Conservation (phyloP, 768 basidiomycete species). For the Suillus clintonianus region DNA sequence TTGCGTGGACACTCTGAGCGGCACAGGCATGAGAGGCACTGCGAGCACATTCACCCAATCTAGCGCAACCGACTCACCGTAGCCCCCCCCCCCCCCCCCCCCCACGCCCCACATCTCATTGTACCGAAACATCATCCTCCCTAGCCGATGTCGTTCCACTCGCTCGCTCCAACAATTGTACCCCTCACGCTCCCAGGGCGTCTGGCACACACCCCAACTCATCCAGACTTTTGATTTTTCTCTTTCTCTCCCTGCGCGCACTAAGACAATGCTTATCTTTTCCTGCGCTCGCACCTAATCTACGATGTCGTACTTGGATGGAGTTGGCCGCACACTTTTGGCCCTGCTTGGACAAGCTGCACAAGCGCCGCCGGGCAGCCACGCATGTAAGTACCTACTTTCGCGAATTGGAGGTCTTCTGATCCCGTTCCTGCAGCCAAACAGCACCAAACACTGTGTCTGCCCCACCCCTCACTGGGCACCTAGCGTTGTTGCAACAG, state of each 20-base stretch:
- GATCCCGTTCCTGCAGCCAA: constrained; percentile 48
- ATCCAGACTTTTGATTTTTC: constrained; percentile 51
- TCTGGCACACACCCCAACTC: constrained; percentile 65
- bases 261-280: constrained; percentile 56
- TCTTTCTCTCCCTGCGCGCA: constrained; percentile 57
- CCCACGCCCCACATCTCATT: no score
- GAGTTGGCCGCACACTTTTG: constrained; percentile 64
- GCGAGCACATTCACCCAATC: no score
- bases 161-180: constrained; percentile 47
- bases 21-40: no score
- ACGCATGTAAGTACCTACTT: constrained; percentile 39
- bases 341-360: constrained; percentile 72
- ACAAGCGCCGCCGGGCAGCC: constrained; percentile 40
- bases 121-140: no score
- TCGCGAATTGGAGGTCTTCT: constrained; percentile 1
- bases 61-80: no score
- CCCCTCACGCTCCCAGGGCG: constrained; percentile 63
- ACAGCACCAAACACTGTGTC: constrained; percentile 54
- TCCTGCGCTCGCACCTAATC: constrained; percentile 50
- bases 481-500: constrained; percentile 76
- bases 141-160: no score
- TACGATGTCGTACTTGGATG: constrained; percentile 74
- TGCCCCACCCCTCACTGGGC: constrained; percentile 43
- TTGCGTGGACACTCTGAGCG: no score
- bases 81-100: no score